phyloP scores from a whole-genome alignment of 225 moss, liverwort and hornwort genomes.

The Marchantia paleacea region DNA sequence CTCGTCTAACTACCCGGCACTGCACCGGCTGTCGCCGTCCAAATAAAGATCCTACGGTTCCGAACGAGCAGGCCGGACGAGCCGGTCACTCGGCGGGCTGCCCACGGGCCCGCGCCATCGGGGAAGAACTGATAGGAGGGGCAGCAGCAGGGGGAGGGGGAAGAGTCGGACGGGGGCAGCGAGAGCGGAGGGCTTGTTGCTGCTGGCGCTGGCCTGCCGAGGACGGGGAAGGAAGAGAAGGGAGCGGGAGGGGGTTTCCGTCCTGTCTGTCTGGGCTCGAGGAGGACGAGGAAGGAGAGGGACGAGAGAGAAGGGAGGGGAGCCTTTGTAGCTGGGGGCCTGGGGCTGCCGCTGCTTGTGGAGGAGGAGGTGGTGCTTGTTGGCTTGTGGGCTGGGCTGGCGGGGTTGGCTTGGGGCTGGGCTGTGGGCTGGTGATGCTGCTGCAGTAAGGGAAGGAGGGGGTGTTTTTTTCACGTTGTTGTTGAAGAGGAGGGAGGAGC shows the following conservation, averaged over 20 bases:
- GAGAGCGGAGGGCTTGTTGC: not conserved
- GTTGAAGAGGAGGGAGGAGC: slow-evolving; percentile 16
- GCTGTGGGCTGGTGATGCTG: not conserved
- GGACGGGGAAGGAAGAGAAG: not conserved
- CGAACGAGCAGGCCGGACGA: not conserved
- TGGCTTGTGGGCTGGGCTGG: not conserved
- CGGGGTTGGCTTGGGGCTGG: not conserved
- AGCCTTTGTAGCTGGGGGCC: not conserved
- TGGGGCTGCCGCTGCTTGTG: not conserved
- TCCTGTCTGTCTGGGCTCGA: not conserved
- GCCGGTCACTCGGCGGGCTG: not conserved
- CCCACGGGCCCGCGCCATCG: not conserved
- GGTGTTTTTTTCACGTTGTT: not conserved
- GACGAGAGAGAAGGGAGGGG: not conserved
- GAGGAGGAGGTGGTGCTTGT: too few relatives aligned
- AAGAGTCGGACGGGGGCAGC: not conserved
- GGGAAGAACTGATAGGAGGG: not conserved
- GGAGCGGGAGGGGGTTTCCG: not conserved
- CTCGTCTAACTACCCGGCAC: not conserved
- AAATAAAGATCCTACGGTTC: not conserved
- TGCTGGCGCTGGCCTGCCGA: not conserved
- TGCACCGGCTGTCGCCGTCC: not conserved
- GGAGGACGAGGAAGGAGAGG: not conserved
- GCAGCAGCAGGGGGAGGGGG: not conserved
- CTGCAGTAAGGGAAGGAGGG: not conserved